Percentiles rank a stretch among this genome's conserved stretches.
phyloP scores from a whole-genome alignment of 179 eudicot genomes.

The Actinidia polygama region DNA sequence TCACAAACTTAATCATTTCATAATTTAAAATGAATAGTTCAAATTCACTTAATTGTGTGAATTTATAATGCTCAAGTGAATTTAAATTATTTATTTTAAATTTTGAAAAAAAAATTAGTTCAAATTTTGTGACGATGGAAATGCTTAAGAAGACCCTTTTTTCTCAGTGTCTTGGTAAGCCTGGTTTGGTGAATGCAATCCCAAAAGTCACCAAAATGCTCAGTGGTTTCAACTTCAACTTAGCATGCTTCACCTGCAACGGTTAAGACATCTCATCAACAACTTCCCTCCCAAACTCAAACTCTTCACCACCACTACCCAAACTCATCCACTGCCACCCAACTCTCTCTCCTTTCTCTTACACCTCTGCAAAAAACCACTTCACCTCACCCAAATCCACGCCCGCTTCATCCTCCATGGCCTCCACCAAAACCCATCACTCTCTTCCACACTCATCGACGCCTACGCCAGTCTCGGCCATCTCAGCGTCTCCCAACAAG shows the following conservation, averaged over 20 bases:
- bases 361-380: constrained; percentile 35
- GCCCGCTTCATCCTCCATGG: constrained; percentile 47
- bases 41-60: no score
- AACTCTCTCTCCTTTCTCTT: constrained; percentile 39
- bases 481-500: constrained; percentile 13
- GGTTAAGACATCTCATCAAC: constrained; percentile 20
- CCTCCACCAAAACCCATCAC: constrained; percentile 36
- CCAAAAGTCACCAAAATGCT: neutral
- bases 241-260: constrained; percentile 22
- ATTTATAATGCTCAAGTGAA: no score
- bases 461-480: constrained; percentile 35
- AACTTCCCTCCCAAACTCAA: constrained; percentile 35
- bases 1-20: no score
- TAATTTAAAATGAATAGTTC: no score
- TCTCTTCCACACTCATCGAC: constrained; percentile 30
- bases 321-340: constrained; percentile 23
- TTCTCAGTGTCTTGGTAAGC: no score
- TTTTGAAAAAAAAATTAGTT: no score
- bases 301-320: constrained; percentile 13
- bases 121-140: no score
- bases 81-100: no score
- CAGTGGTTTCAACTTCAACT: neutral
- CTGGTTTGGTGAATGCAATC: no score
- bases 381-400: constrained; percentile 42
- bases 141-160: no score